Base-by-base conservation (phyloP, 768 basidiomycete genomes). In the Lentinula edodes region DNA sequence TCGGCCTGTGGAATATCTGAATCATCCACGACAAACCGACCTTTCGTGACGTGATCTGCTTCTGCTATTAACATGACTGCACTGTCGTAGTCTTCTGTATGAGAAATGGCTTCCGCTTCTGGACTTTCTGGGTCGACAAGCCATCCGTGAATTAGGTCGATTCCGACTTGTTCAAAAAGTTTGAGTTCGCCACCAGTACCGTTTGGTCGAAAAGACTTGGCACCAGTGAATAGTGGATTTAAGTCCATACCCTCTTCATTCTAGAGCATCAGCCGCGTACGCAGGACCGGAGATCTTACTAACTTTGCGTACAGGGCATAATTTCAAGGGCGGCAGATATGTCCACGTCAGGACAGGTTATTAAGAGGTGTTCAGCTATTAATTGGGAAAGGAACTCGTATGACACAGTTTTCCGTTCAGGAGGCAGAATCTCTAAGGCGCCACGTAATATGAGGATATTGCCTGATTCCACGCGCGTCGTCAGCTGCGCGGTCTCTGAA, bases 391-490 rank as follows among this genome's bases (percentile, higher is more conserved):
- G 84, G 62, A 89, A 86, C 62, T 91, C 89, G 73, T 95, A 97
- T 15, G 90, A 89, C 23, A 92, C 93, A 18, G 81, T 84, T 36
- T 73, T 78, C 32, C 91, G 87, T 52, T 83, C 78, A 20, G 70
- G 77, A 0, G 92, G 91, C 38, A 81, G 78, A 63, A 97, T 87
- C 57, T 82, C 73, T 63, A 96, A 91, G 66, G 90, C 80, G 55
- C 87, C 89, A n/a, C 93, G 84, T 2, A 97, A 78, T 63, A 96
- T 87, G 35, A 96, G 82, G 55, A 95, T 91, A 70, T 97, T 97
- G 74, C 91, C 91, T 90, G 69, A 52, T 18, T 38, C 5, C 6
- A 55, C 32, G 57, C 41, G 35, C 50, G 55, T 55, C 66, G 59
- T 34, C 53, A 64, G 38, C 63, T 52, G 43, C 2, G 9, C 50